These are phyloP conservation scores for Apophysomyces variabilis DNA, from an alignment of 371 early-diverging fungal species.

Conservation along the genomic window DNA sequence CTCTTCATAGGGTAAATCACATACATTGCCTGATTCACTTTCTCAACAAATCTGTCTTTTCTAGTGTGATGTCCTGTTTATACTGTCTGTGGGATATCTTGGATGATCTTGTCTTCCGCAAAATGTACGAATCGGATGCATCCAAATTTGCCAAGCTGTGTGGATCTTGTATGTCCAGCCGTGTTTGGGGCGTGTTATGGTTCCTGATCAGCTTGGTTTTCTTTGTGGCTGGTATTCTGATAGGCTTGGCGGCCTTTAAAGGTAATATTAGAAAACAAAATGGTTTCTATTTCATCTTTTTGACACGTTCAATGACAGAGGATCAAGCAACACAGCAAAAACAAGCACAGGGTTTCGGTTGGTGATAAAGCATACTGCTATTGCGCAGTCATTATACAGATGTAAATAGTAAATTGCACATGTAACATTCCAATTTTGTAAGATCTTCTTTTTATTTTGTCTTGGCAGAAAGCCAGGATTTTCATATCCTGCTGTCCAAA, in stretches of 20 bases:
- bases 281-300: background rate
- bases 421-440: background rate
- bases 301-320: slow-evolving; percentile 15
- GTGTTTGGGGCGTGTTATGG: slow-evolving; percentile 92
- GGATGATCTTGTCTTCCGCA: slow-evolving; percentile 88
- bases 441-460: background rate
- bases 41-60: background rate
- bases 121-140: slow-evolving; percentile 93
- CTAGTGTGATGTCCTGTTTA: slow-evolving; percentile 86
- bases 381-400: background rate
- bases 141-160: slow-evolving; percentile 85
- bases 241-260: slow-evolving; percentile 83
- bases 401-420: background rate
- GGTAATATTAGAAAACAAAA: slow-evolving; percentile 22
- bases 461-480: background rate
- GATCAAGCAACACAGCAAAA: slow-evolving; percentile 26
- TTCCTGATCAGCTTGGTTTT: slow-evolving; percentile 83
- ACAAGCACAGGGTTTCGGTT: slow-evolving; percentile 23
- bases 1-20: slow-evolving; percentile 82
- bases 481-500: no score
- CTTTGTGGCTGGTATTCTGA: slow-evolving; percentile 75
- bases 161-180: slow-evolving; percentile 77
- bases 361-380: slow-evolving; percentile 9
- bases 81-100: slow-evolving; percentile 95
- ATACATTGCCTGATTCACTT: background rate